Evolutionary conservation across 495 filamentous ascomycete species (phyloP).

Genomic region (Penicillium subrubescens): DNA sequence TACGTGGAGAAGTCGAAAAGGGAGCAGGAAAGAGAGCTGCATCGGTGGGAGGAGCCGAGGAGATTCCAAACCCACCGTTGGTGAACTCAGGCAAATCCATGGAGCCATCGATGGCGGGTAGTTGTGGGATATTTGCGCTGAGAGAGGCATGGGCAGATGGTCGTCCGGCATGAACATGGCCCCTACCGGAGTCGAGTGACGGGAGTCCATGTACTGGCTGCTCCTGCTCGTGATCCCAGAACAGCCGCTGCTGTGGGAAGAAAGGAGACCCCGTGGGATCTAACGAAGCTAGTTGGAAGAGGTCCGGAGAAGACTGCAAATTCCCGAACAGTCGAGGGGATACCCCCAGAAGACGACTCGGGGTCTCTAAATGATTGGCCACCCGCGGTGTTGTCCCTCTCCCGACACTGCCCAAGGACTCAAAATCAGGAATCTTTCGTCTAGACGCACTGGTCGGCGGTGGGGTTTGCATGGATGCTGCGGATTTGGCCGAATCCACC

Average conservation of each 20-base stretch:
- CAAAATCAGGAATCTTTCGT: constrained; percentile 43
- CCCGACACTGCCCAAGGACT: constrained; percentile 27
- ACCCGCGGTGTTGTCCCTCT: constrained; percentile 27
- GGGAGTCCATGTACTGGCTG: constrained; percentile 26
- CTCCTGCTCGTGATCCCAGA: constrained; percentile 70
- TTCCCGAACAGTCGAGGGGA: constrained; percentile 54
- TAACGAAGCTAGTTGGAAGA: constrained; percentile 70
- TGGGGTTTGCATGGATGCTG: constrained; percentile 66
- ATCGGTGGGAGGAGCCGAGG: constrained; percentile 38
- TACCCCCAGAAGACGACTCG: constrained; percentile 45
- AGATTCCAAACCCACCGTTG: constrained; percentile 30
- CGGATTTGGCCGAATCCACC: constrained; percentile 48
- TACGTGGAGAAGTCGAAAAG: constrained; percentile 50
- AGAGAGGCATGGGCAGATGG: constrained; percentile 10
- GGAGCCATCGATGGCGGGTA: constrained; percentile 42
- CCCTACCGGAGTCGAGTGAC: constrained; percentile 12
- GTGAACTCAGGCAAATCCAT: constrained; percentile 46
- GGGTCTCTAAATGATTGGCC: constrained; percentile 42
- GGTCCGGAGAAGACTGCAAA: constrained; percentile 63
- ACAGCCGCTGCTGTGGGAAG: constrained; percentile 65
- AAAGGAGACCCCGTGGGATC: constrained; percentile 70
- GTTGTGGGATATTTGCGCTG: constrained; percentile 37
- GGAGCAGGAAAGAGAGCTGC: constrained; percentile 48
- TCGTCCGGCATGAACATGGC: constrained; percentile 8
- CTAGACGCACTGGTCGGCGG: constrained; percentile 63